phyloP scores from a whole-genome alignment of 1,139 yeast species.

The Suhomyces taliae region DNA sequence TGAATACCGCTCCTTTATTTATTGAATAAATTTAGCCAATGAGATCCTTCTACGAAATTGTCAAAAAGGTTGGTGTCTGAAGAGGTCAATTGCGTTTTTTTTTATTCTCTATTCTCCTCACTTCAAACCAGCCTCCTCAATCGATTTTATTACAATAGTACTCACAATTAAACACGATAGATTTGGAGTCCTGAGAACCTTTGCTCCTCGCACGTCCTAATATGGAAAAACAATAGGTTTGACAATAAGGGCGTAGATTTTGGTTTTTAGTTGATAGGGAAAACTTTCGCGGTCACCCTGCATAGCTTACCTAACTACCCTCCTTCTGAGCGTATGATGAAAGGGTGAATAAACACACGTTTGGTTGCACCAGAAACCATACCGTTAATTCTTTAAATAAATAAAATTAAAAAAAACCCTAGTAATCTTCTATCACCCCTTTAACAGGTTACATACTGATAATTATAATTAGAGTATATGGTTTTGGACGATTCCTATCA shows the following conservation, averaged over 20 bases:
- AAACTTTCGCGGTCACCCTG: neutral
- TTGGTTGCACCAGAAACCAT: neutral
- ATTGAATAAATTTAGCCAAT: neutral
- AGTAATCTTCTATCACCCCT: too few relatives aligned
- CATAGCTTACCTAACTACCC: neutral
- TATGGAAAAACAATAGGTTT: neutral
- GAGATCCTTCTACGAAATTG: neutral
- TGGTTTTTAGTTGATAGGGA: neutral
- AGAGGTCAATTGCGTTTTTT: too few relatives aligned
- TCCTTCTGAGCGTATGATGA: too few relatives aligned
- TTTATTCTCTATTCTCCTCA: neutral
- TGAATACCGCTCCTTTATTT: too few relatives aligned
- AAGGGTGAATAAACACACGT: neutral
- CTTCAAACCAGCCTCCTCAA: neutral
- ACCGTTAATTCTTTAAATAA: too few relatives aligned
- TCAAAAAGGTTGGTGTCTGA: neutral
- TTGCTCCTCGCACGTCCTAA: neutral
- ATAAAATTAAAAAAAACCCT: neutral
- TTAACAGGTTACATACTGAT: neutral
- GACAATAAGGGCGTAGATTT: neutral
- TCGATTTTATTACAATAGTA: neutral
- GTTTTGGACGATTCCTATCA: neutral
- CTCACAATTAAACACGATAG: neutral
- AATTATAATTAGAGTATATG: neutral
- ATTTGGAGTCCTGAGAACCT: neutral